Conservation (phyloP, 2,329 filamentous ascomycete genomes). For the Mycosphaerelloides madeirae region DNA sequence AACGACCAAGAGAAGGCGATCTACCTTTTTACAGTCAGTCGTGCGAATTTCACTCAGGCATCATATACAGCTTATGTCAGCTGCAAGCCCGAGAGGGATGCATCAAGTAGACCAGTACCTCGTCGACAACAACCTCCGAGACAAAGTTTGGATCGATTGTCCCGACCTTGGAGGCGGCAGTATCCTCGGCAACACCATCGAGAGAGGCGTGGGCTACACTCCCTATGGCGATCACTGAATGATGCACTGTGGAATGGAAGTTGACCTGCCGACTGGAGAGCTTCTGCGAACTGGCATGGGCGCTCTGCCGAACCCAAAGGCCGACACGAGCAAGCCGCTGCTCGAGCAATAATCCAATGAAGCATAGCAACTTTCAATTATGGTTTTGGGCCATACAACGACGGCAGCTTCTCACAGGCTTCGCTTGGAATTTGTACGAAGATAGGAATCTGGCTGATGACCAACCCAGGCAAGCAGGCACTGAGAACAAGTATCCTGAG, state of each 20-base stretch:
- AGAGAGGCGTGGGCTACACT: slow-evolving; percentile 41
- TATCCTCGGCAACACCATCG: slow-evolving; percentile 48
- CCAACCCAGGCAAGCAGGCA: too few species aligned
- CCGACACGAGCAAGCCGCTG: slow-evolving; percentile 15
- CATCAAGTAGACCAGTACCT: too few species aligned
- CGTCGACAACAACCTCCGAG: slow-evolving; percentile 37
- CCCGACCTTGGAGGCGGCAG: slow-evolving; percentile 49
- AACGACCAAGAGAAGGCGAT: too few species aligned
- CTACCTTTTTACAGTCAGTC: too few species aligned
- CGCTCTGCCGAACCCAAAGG: slow-evolving; percentile 30
- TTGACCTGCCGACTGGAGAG: slow-evolving; percentile 39
- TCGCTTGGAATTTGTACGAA: slow-evolving; percentile 40
- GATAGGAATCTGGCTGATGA: slow-evolving; percentile 54
- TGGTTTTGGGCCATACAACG: slow-evolving; percentile 35
- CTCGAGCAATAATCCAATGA: slow-evolving; percentile 21
- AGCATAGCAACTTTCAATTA: slow-evolving; percentile 32
- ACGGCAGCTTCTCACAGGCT: slow-evolving; percentile 35
- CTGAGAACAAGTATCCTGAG: too few species aligned
- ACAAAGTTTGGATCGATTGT: slow-evolving; percentile 41
- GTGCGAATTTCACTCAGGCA: too few species aligned
- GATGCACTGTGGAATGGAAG: slow-evolving; percentile 42
- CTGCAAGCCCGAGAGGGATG: too few species aligned
- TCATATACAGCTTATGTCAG: too few species aligned
- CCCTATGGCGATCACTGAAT: slow-evolving; percentile 43
- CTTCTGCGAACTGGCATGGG: slow-evolving; percentile 42